phyloP scores from a whole-genome alignment of 2,329 filamentous ascomycete species.

The Aquanectria penicillioides region DNA sequence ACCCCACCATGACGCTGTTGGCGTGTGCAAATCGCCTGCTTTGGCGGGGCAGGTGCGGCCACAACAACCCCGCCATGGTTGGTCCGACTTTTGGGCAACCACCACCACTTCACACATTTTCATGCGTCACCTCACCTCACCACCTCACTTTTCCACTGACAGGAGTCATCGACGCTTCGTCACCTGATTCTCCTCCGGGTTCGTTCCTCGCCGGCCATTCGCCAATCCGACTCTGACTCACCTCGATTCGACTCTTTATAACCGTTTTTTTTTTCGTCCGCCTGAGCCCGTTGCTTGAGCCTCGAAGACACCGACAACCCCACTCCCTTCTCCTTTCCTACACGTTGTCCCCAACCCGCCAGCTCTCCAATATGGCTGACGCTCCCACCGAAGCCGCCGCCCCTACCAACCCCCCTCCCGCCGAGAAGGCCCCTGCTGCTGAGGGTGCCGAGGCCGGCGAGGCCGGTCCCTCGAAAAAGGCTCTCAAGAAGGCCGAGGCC shows the following conservation, averaged over 20 bases:
- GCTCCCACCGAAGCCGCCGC: constrained; percentile 31
- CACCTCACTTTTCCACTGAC: constrained; percentile 19
- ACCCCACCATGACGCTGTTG: constrained; percentile 39
- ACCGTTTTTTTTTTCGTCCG: constrained; percentile 15
- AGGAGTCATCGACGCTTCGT: constrained; percentile 33
- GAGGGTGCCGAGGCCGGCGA: constrained; percentile 33
- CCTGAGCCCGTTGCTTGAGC: constrained; percentile 6
- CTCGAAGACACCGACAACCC: constrained; percentile 16
- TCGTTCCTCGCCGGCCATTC: constrained; percentile 18
- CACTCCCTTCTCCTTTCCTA: constrained; percentile 10
- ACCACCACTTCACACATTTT: constrained; percentile 35
- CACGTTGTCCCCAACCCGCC: constrained; percentile 5
- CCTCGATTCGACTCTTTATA: constrained; percentile 14
- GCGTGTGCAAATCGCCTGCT: constrained; percentile 30
- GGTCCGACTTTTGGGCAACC: constrained; percentile 17
- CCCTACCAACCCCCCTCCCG: constrained; percentile 30
- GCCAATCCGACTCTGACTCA: constrained; percentile 22
- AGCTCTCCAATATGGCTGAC: constrained; percentile 32
- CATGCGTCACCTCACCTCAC: constrained; percentile 37
- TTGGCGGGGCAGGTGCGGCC: constrained; percentile 38
- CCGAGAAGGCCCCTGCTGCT: constrained; percentile 24
- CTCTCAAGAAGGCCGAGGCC: constrained; percentile 82
- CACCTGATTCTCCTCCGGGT: constrained; percentile 31
- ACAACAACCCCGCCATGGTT: constrained; percentile 36
- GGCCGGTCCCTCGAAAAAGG: constrained; percentile 60